Base-by-base conservation (phyloP, 2,329 filamentous ascomycete species). In the Cordyceps cicadae region DNA sequence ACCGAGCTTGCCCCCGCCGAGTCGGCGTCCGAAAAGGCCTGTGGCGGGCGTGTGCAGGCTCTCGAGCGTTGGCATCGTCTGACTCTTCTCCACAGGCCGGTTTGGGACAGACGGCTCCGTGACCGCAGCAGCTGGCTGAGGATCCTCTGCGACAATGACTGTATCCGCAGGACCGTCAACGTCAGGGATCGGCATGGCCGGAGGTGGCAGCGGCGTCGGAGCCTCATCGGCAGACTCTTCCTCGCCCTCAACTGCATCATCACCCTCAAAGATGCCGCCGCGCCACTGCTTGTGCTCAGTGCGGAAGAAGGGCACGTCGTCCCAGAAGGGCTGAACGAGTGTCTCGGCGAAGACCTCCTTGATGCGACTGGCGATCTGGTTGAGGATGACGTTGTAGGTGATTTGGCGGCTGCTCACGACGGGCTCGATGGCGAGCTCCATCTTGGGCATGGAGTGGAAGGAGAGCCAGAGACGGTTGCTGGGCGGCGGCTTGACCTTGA, bases 401-500 rank as follows among this genome's bases (percentile, higher is more conserved):
- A 99, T 96, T 71, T 97, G 93, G 62, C 93, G 86, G 15, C 92
- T 89, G 75, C 92, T 96, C 55, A 99, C 92, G 66, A 99, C 92
- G 3, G 94, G 94, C 71, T 97, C 92, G 49, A 97, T 90, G n/a
- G 85, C 85, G 80, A 97, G 87, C 63, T 96, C 92, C 77, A 99
- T 88, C 70, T 93, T 92, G 19, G 94, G 94, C 81, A 92, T 90
- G n/a, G 86, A 86, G 70, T 95, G 90, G 70, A 99, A 99, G 0
- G 92, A 88, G 66, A 97, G 85, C 94, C 94, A 99, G n/a, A 96
- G 73, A 46, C 94, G 85, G 71, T 99, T 99, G 73, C 92, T 97
- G 0, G 94, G 94, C 17, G 93, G 91, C 7, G 94, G 90, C 72
- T 99, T 99, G 72, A 97, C 87, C 68, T 91, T 89, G 68, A 97